Evolutionary conservation across 208 protist species (phyloP).

Genomic region (Crithidia fasciculata): DNA sequence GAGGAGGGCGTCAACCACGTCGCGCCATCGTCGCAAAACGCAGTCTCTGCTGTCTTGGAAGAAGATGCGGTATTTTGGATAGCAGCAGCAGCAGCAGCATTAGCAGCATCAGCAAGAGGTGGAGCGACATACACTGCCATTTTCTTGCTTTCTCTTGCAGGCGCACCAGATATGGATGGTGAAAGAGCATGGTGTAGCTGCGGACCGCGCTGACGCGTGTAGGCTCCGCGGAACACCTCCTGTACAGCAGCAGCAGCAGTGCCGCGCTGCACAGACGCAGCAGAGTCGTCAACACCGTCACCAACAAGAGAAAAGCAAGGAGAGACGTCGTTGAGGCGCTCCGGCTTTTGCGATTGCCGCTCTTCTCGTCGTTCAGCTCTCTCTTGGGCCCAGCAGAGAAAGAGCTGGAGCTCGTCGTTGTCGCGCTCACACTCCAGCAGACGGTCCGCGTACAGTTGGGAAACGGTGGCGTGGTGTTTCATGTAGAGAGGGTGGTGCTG

Average conservation of each 20-base stretch:
- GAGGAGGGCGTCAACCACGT: conserved; percentile 40
- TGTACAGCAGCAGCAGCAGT: not conserved
- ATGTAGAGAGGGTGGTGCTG: conserved; percentile 21
- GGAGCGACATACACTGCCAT: conserved; percentile 8
- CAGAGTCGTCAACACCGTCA: not conserved
- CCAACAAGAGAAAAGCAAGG: not conserved
- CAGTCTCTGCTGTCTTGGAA: no score
- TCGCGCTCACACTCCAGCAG: conserved; percentile 21
- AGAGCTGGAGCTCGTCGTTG: conserved; percentile 29
- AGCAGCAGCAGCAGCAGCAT: no score
- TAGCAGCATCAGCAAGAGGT: not conserved
- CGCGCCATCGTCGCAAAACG: not conserved
- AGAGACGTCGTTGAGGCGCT: not conserved
- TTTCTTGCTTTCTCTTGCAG: no score
- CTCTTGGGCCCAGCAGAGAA: conserved; percentile 35
- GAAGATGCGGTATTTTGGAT: not conserved
- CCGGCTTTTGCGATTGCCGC: not conserved
- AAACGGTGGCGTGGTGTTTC: conserved; percentile 25
- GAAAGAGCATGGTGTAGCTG: not conserved
- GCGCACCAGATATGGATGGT: not conserved
- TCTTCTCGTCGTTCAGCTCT: conserved; percentile 7
- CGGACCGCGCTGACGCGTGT: not conserved
- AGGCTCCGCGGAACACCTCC: not conserved
- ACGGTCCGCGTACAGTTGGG: conserved; percentile 10
- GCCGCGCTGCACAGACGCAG: not conserved